Base-by-base conservation (phyloP, 2,329 filamentous ascomycete species). In the Elsinoe perseae region DNA sequence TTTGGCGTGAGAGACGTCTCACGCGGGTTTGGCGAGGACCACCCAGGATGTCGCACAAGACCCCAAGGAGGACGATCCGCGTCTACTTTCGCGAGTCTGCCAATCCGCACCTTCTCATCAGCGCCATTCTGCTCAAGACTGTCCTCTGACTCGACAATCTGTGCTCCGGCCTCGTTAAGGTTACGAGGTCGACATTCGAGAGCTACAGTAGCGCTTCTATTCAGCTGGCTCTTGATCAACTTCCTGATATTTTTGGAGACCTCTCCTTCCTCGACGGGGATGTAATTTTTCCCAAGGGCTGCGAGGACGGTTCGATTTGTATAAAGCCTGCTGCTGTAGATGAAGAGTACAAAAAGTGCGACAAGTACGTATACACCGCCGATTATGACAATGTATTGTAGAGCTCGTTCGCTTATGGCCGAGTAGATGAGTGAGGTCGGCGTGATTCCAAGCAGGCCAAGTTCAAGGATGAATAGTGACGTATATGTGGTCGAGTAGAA, bases 251-350 rank as follows among this genome's bases (percentile, higher is more conserved):
- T 78, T 62, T 83, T 84, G 43, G 80, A 81, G 43, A 96, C 81
- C 68, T 96, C 90, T 61, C 86, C 87, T 68, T 89, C 87, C 63
- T 93, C 89, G 60, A 95, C 78, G 0, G 91, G 91, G 14, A 95
- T 81, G 80, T 88, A 95, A 55, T 82, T 76, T 69, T 92, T 93
- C 1, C 93, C 93, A 58, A 98, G 95, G 3, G 82, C 84, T 16
- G 84, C 81, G 7, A 97, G 78, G 7, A 87, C 83, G 44, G 80
- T 86, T 60, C 88, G 83, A 65, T 89, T 95, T 54, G 92, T 88
- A 72, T 92, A 96, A 18, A 96, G 80, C n/a, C 93, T 80, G 54
- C 84, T 82, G 56, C 84, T 80, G 69, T 95, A 96, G 64, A 96
- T 81, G 64, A 95, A 82, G 43, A 82, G 71, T 42, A 89, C 80